These are phyloP conservation scores for Candida sanyaensis DNA, from an alignment of 1,139 yeast species.

Conservation along the genomic window DNA sequence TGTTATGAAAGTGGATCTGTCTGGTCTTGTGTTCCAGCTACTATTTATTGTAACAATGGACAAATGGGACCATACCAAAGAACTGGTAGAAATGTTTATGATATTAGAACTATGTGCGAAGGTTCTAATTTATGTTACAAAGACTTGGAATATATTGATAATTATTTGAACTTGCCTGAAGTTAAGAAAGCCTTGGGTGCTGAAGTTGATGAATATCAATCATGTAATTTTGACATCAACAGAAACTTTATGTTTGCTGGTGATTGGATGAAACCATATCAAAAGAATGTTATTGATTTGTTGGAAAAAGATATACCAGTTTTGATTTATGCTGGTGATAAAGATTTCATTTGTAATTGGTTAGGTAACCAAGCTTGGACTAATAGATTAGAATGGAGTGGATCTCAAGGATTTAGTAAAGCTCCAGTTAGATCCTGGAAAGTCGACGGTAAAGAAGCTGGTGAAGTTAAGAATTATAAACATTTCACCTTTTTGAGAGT, in stretches of 20 bases:
- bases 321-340: slow-evolving; percentile 81
- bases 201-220: slow-evolving; percentile 79
- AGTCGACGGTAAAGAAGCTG: slow-evolving; percentile 41
- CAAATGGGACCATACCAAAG: slow-evolving; percentile 85
- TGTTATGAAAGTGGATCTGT: slow-evolving; percentile 81
- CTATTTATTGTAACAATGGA: slow-evolving; percentile 86
- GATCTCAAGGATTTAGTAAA: slow-evolving; percentile 49
- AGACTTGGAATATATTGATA: slow-evolving; percentile 31
- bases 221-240: slow-evolving; percentile 85
- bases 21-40: slow-evolving; percentile 92
- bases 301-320: slow-evolving; percentile 65
- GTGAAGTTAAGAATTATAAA: slow-evolving; percentile 48
- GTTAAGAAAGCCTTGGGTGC: slow-evolving; percentile 84
- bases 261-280: slow-evolving; percentile 90
- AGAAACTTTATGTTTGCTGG: slow-evolving; percentile 83
- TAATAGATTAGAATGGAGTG: slow-evolving; percentile 66
- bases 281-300: slow-evolving; percentile 62
- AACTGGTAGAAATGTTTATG: slow-evolving; percentile 93
- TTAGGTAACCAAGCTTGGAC: slow-evolving; percentile 87
- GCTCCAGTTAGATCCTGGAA: slow-evolving; percentile 44
- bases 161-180: slow-evolving; percentile 37
- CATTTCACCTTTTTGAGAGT: slow-evolving; percentile 51
- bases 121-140: slow-evolving; percentile 74
- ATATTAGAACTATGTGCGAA: slow-evolving; percentile 85
- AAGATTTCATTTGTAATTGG: slow-evolving; percentile 87